Conservation (phyloP, 176 grass and related monocot species). For the Rhynchospora tenuis region DNA sequence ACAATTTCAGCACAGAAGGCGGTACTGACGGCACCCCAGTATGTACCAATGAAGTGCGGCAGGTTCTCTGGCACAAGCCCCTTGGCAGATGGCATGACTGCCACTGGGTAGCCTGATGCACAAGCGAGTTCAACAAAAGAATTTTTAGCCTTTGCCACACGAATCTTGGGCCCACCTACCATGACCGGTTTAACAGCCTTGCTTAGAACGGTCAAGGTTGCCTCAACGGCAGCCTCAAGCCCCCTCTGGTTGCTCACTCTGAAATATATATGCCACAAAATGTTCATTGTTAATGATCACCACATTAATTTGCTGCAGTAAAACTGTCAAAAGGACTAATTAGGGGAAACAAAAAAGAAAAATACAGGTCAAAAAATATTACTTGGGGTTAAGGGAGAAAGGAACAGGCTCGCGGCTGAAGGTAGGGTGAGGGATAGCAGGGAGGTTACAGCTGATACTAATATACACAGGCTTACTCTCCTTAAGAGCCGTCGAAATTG, state of each 20-base stretch:
- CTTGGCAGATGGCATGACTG: conserved; percentile 82
- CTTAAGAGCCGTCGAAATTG: conserved; percentile 66
- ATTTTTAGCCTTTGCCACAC: conserved; percentile 53
- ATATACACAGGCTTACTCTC: conserved; percentile 92
- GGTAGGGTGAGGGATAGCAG: conserved; percentile 63
- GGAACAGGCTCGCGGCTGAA: conserved; percentile 65
- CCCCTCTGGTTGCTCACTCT: conserved; percentile 75
- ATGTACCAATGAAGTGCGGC: conserved; percentile 71
- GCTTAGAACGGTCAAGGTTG: conserved; percentile 55
- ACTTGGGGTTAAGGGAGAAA: conserved; percentile 64
- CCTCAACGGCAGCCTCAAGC: conserved; percentile 62
- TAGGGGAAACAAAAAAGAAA: not conserved
- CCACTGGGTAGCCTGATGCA: conserved; percentile 58
- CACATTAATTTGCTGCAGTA: not conserved
- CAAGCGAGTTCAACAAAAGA: conserved; percentile 50
- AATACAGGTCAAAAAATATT: no score
- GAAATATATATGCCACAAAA: not conserved
- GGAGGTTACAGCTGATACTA: conserved; percentile 84
- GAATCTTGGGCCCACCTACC: conserved; percentile 61
- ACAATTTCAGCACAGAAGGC: conserved; percentile 79
- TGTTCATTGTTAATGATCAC: not conserved
- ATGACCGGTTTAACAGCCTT: conserved; percentile 81
- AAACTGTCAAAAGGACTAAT: not conserved
- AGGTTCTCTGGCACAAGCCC: conserved; percentile 72
- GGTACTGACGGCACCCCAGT: conserved; percentile 84